phyloP scores from a whole-genome alignment of 2,329 filamentous ascomycete species.

The Stylonectria norvegica region DNA sequence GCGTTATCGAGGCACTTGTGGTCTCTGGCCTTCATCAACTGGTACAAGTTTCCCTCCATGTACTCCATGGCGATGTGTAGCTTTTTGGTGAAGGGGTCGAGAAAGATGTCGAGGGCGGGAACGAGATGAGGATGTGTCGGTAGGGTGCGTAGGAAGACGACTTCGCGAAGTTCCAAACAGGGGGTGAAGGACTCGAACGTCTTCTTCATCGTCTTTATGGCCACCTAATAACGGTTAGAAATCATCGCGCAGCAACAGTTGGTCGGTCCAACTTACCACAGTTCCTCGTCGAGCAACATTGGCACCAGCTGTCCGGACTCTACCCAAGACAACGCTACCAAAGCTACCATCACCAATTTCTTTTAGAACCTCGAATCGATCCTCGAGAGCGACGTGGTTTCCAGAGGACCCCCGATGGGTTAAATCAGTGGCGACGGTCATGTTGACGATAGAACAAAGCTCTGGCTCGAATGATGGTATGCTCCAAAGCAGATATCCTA shows the following conservation, averaged over 20 bases:
- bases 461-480: constrained; percentile 19
- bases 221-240: constrained; percentile 60
- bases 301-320: constrained; percentile 86
- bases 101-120: constrained; percentile 96
- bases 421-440: constrained; percentile 75
- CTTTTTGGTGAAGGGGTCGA: constrained; percentile 93
- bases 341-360: constrained; percentile 99
- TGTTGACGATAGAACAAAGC: constrained; percentile 40
- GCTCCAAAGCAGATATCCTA: constrained; percentile 19
- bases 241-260: constrained; percentile 9
- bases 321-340: constrained; percentile 87
- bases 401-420: constrained; percentile 64
- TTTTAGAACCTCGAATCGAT: constrained; percentile 94
- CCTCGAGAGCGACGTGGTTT: constrained; percentile 69
- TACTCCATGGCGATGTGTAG: constrained; percentile 99
- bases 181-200: constrained; percentile 88
- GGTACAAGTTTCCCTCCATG: constrained; percentile 99
- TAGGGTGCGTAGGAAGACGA: constrained; percentile 90
- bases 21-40: constrained; percentile 96
- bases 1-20: constrained; percentile 88
- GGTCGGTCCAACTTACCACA: constrained; percentile 62
- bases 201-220: constrained; percentile 99
- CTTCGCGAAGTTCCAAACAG: constrained; percentile 90
- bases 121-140: constrained; percentile 88
- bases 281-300: constrained; percentile 86